These are phyloP conservation scores for Rhodotorula sp. DNA, from an alignment of 1,284 basidiomycete genomes.

Conservation along the genomic window DNA sequence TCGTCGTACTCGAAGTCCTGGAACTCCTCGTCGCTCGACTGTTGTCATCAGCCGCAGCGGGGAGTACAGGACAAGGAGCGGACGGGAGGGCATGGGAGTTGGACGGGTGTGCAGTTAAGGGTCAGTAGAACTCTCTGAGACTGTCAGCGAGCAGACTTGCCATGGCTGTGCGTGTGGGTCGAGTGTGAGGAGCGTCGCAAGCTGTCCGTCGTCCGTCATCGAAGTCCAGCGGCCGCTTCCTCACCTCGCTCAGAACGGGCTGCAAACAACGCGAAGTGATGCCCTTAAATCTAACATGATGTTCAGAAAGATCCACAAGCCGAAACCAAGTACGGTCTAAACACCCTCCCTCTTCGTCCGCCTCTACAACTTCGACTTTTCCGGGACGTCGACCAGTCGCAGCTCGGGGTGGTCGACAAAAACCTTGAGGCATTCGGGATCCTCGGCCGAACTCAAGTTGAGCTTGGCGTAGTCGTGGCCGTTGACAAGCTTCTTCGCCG, in stretches of 20 bases:
- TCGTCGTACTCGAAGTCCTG: constrained; percentile 33
- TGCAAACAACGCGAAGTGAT: too few relatives aligned
- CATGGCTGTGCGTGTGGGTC: not conserved
- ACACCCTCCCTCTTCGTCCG: not conserved
- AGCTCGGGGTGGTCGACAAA: constrained; percentile 39
- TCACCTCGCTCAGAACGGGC: too few relatives aligned
- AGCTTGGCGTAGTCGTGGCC: constrained; percentile 31
- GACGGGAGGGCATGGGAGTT: not conserved
- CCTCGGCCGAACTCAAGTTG: constrained; percentile 36
- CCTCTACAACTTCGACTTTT: constrained; percentile 30
- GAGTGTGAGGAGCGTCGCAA: not conserved
- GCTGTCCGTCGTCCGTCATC: not conserved
- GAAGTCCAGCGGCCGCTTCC: not conserved
- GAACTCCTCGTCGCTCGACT: constrained; percentile 34
- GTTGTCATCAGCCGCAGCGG: not conserved
- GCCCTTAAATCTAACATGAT: too few relatives aligned
- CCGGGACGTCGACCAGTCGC: not conserved
- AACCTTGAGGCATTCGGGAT: constrained; percentile 32
- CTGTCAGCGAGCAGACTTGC: not conserved
- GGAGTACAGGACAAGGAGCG: not conserved
- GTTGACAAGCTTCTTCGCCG: constrained; percentile 67
- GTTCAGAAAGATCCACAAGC: too few relatives aligned
- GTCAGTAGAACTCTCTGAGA: not conserved
- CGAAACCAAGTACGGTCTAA: too few relatives aligned
- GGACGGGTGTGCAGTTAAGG: not conserved